Conservation (phyloP, 2,329 filamentous ascomycete genomes). For the Aspergillus vadensis region DNA sequence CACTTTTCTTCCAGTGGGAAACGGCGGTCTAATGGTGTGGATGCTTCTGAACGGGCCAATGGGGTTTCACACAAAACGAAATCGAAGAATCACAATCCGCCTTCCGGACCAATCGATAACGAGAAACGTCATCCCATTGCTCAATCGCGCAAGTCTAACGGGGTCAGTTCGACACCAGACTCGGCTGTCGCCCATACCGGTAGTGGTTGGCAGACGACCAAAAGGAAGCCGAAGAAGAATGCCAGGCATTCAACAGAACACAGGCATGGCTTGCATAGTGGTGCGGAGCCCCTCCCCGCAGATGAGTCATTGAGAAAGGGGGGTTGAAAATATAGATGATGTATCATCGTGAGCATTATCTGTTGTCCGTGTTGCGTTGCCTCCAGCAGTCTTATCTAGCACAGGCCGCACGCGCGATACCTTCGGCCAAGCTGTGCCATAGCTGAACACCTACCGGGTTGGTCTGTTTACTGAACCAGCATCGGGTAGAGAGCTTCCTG, state of each 20-base stretch:
- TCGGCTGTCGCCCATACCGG: constrained; percentile 22
- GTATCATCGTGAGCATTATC: background rate
- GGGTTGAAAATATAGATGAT: constrained; percentile 35
- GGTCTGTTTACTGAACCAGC: background rate
- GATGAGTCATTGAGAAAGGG: constrained; percentile 50
- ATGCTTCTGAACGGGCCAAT: constrained; percentile 38
- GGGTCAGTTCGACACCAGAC: constrained; percentile 30
- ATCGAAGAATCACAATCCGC: constrained; percentile 32
- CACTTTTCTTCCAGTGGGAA: constrained; percentile 35
- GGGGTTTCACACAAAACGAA: constrained; percentile 38
- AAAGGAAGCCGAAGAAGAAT: constrained; percentile 46
- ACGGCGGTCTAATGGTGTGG: constrained; percentile 35
- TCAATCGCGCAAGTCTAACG: constrained; percentile 36
- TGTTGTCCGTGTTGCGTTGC: background rate
- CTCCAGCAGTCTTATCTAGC: background rate
- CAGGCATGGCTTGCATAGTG: constrained; percentile 29
- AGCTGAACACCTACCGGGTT: background rate
- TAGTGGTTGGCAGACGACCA: constrained; percentile 48
- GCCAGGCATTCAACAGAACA: constrained; percentile 38
- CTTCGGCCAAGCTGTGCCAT: background rate
- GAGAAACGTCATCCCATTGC: constrained; percentile 36
- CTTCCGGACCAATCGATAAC: constrained; percentile 22
- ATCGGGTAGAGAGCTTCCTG: background rate
- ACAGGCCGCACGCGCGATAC: background rate
- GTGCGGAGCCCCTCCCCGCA: constrained; percentile 42